phyloP scores from a whole-genome alignment of 2,329 filamentous ascomycete genomes.

The Hypoxylon sp. region DNA sequence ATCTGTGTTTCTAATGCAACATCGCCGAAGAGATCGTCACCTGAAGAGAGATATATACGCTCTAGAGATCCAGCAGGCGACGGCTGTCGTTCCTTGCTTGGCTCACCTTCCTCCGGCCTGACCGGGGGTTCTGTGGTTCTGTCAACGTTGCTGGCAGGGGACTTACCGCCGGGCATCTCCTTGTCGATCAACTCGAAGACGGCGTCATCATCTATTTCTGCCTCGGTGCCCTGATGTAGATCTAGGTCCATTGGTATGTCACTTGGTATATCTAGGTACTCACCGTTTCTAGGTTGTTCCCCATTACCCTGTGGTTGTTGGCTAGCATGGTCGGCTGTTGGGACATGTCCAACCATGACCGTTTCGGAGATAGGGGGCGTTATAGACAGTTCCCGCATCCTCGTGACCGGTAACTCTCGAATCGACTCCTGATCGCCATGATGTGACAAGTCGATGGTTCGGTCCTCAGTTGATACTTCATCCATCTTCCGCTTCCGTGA shows the following conservation, averaged over 20 bases:
- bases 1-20: neutral
- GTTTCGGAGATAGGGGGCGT: no score
- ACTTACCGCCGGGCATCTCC: constrained; percentile 13
- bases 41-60: neutral
- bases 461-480: constrained; percentile 9
- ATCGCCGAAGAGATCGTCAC: constrained; percentile 29
- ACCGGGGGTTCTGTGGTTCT: neutral
- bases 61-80: neutral
- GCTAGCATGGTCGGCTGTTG: neutral
- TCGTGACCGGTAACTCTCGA: constrained; percentile 12
- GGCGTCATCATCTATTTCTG: constrained; percentile 2
- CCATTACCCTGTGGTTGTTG: neutral
- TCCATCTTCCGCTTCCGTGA: constrained; percentile 27
- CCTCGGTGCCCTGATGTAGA: neutral
- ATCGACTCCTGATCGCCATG: neutral
- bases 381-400: neutral
- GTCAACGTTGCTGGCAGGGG: constrained; percentile 1
- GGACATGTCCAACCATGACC: neutral
- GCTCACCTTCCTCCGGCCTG: neutral
- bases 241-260: neutral
- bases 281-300: neutral
- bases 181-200: constrained; percentile 16
- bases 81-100: neutral
- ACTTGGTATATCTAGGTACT: neutral
- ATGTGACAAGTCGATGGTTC: neutral